A percentile compares a stretch with the other conserved stretches of the same genome.
Conservation (phyloP, 2,329 filamentous ascomycete genomes). For the Lasiodiplodia gonubiensis region DNA sequence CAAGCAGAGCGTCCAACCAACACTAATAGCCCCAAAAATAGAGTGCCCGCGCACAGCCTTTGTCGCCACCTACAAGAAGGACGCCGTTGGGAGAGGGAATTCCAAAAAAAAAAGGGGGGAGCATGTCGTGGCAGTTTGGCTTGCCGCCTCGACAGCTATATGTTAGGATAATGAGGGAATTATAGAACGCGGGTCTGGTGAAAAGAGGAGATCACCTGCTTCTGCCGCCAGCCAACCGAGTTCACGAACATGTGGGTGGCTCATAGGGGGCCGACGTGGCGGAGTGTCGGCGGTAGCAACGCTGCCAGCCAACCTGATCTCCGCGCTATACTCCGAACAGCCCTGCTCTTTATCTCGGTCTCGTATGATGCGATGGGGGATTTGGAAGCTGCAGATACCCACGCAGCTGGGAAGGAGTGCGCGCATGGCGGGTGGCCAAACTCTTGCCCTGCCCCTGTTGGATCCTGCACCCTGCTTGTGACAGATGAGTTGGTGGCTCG, state of each 20-base stretch:
- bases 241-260: slow-evolving; percentile 12
- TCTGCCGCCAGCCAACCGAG: not conserved
- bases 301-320: slow-evolving; percentile 14
- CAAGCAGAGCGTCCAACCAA: not conserved
- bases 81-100: not conserved
- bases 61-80: slow-evolving; percentile 7
- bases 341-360: slow-evolving; percentile 8
- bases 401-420: slow-evolving; percentile 6
- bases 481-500: slow-evolving; percentile 7
- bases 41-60: not conserved
- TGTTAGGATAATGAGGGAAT: slow-evolving; percentile 17
- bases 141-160: slow-evolving; percentile 17
- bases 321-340: not conserved
- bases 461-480: not conserved
- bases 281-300: slow-evolving; percentile 6
- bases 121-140: slow-evolving; percentile 21
- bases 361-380: slow-evolving; percentile 2
- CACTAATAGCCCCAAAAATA: slow-evolving; percentile 2
- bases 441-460: not conserved
- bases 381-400: slow-evolving; percentile 19
- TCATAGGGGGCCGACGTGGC: not conserved
- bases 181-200: not conserved
- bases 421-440: not conserved
- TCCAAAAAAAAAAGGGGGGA: slow-evolving; percentile 12
- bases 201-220: slow-evolving; percentile 14